Evolutionary conservation across 371 early-diverging fungal genomes (phyloP), one percentile per base, ranked within the genome.

Genomic region (Mucor mucedo): DNA sequence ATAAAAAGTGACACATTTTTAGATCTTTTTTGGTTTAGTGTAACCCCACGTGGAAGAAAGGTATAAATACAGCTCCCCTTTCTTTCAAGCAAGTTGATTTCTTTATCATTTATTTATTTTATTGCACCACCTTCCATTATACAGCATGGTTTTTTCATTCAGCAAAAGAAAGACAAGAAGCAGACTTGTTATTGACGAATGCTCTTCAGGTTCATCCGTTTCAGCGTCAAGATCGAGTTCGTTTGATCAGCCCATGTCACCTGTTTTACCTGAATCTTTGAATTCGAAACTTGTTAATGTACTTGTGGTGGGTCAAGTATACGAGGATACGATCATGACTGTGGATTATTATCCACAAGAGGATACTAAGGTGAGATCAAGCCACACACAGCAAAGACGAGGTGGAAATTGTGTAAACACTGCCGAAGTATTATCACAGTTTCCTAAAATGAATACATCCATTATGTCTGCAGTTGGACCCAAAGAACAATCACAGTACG

Each of bases 391-490:
- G 11, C 85, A 87, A 55, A 77, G 88, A 16, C 78, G 82, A 13
- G 91, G 91, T 29, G 91, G 91, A 13, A 90, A 89, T 58, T 80
- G 82, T 29, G 80, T 79, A 14, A 90, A 90, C 61, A 82, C 84
- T 2, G 83, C 85, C 10, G 78, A 75, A 40, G 80, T 88, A 0
- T 70, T 90, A 11, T 70, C 78, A 11, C 89, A 87, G 58, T 79
- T 82, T 40, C 76, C 32, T 33, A 65, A 54, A 41, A 50, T 48
- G 47, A 55, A 50, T 41, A 45, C 60, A 5, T 55, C 48, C 50
- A 11, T 72, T 45, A 83, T 86, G 84, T 83, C 84, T 32, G 77
- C 82, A 11, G 47, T 86, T 42, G 83, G 83, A 8, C 67, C 78
- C 5, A 71, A 77, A 63, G 73, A 73, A n/a, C 69, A 74, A 30